phyloP scores from a whole-genome alignment of 768 basidiomycete genomes.

The Mycena rebaudengoi region DNA sequence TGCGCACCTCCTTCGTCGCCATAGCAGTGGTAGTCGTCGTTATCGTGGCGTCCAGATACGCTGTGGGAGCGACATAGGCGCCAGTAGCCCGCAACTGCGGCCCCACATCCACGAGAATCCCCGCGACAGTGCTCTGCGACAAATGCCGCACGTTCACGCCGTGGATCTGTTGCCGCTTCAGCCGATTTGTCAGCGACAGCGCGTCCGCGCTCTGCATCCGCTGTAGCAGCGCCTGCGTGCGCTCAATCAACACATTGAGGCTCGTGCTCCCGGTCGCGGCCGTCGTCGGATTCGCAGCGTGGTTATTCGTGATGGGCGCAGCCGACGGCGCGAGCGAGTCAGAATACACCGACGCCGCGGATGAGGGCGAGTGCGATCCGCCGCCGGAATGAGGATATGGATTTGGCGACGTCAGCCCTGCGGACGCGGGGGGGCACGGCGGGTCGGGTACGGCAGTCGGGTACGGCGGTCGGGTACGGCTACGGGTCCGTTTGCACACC shows the following conservation, averaged over 20 bases:
- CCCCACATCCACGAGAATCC: constrained; percentile 82
- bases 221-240: constrained; percentile 51
- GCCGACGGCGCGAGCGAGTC: constrained; percentile 10
- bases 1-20: constrained; percentile 76
- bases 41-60: too few relatives aligned
- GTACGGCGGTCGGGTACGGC: constrained; percentile 50
- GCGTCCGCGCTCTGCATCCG: constrained; percentile 80
- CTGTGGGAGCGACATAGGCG: too few relatives aligned
- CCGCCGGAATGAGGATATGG: constrained; percentile 79
- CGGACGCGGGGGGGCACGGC: too few relatives aligned
- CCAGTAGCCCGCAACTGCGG: constrained; percentile 76
- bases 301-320: neutral
- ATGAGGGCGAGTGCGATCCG: constrained; percentile 62
- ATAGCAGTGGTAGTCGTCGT: too few relatives aligned
- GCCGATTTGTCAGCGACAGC: constrained; percentile 84
- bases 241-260: constrained; percentile 60
- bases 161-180: constrained; percentile 89
- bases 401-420: constrained; percentile 58
- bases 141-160: constrained; percentile 89
- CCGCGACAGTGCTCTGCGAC: constrained; percentile 81
- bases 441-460: constrained; percentile 58
- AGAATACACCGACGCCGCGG: constrained; percentile 51
- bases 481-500: constrained; percentile 74
- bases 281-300: neutral
- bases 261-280: constrained; percentile 58